Base-by-base conservation (phyloP, 768 basidiomycete genomes). In the Boletus pseudopeckii region DNA sequence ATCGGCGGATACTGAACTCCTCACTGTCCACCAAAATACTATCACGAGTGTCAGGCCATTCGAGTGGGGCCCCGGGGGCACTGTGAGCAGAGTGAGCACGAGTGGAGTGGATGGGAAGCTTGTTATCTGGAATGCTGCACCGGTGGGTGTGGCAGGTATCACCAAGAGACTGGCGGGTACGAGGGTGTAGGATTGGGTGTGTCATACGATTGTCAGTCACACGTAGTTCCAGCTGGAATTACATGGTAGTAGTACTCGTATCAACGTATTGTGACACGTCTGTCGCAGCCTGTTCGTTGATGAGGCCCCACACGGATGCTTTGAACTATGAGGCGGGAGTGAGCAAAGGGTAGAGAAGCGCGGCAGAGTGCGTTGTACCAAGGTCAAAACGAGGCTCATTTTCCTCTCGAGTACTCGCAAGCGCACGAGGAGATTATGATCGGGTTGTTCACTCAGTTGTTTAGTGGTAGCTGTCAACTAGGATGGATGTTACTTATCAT, bases 11-110 rank as follows among this genome's bases (percentile, higher is more conserved):
- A 90, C 89, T 4, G 91, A 95, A 67, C 73, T 96, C 48, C 74
- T 81, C 64, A 98, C 97, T 14, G 80, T 97, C 46, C 97, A 98
- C 68, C 97, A 98, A 79, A 99, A 99, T 75, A 97, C 95, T 36
- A 97, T 99, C 72, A 98, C 93, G n/a, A 86, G 79, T 60, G 78
- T 98, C 38, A 76, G 93, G 52, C 75, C 90, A 26, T 97, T 90
- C 64, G 86, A 86, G 56, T 50, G 48, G 53, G 75, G 73, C 2
- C 59, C 64, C 4, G 78, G 76, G 13, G 85, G 83, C 0, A 72
- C 74, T 2, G 86, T 98, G 5, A 76, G 72, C 44, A 82, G 81
- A 64, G 87, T 99, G 56, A 93, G 90, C 69, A 97, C 95, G 18
- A 86, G 86, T 15, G 97, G 95, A 2, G 91, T 95, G 33, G 97